These are phyloP conservation scores for Xylaria castorea DNA, from an alignment of 495 filamentous ascomycete genomes.

Conservation along the genomic window DNA sequence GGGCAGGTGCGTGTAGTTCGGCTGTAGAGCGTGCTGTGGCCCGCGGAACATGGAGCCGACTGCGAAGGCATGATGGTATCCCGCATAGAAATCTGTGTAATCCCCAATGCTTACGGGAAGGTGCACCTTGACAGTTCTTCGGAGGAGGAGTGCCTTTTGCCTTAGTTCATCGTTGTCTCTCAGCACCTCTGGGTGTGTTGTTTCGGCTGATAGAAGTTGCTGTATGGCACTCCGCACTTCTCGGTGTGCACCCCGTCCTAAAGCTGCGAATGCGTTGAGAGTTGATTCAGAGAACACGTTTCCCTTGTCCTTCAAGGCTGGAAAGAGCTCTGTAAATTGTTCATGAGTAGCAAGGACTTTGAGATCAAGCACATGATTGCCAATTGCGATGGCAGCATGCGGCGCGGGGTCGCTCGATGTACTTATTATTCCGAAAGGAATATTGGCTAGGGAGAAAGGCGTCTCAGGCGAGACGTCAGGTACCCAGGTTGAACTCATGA, in stretches of 20 bases:
- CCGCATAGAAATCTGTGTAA: conserved; percentile 98
- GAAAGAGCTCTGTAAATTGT: conserved; percentile 66
- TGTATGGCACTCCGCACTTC: conserved; percentile 78
- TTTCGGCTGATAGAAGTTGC: conserved; percentile 68
- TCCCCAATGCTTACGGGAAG: conserved; percentile 90
- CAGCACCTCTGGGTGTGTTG: conserved; percentile 38
- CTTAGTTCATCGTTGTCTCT: conserved; percentile 45
- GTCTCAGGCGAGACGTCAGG: conserved; percentile 43
- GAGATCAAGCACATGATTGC: conserved; percentile 78
- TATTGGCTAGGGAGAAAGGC: conserved; percentile 84
- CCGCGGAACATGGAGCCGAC: conserved; percentile 86
- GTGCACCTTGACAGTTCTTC: conserved; percentile 70
- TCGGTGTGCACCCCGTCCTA: conserved; percentile 74
- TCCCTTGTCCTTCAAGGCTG: conserved; percentile 62
- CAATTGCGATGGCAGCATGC: conserved; percentile 79
- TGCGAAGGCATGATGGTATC: conserved; percentile 84
- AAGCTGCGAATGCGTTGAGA: conserved; percentile 81
- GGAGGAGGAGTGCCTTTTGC: conserved; percentile 51
- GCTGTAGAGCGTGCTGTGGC: conserved; percentile 77
- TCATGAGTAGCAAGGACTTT: conserved; percentile 62
- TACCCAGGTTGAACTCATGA: conserved; percentile 47
- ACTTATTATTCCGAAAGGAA: conserved; percentile 90
- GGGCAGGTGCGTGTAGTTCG: conserved; percentile 90
- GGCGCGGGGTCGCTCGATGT: conserved; percentile 59
- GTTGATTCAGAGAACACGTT: conserved; percentile 71